phyloP scores from a whole-genome alignment of 768 basidiomycete genomes.

The Lactarius tabidus region DNA sequence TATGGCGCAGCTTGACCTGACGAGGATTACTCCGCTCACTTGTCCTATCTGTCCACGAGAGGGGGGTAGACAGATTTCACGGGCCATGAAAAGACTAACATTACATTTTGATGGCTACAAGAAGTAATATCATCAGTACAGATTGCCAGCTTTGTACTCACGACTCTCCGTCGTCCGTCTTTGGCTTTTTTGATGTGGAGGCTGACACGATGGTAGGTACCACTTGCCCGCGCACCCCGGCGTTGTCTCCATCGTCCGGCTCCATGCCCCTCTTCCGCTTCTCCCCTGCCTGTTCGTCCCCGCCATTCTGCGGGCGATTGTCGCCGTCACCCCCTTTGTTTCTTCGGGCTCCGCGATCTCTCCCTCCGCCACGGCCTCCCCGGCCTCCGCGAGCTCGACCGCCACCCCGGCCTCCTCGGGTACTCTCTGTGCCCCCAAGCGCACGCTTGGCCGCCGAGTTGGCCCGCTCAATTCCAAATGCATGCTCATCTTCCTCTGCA shows the following conservation, averaged over 20 bases:
- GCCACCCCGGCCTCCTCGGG: constrained; percentile 43
- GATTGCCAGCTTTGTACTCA: constrained; percentile 8
- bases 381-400: constrained; percentile 39
- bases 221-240: constrained; percentile 57
- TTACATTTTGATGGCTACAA: constrained; percentile 14
- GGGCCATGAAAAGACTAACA: constrained; percentile 12
- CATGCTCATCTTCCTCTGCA: constrained; percentile 67
- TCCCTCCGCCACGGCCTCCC: constrained; percentile 30
- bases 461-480: constrained; percentile 72
- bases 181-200: constrained; percentile 38
- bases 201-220: constrained; percentile 44
- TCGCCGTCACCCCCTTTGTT: constrained; percentile 25
- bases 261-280: constrained; percentile 76
- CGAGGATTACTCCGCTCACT: too few relatives aligned
- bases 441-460: constrained; percentile 57
- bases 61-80: not conserved
- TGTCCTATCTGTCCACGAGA: too few relatives aligned
- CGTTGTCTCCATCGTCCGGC: constrained; percentile 71
- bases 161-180: constrained; percentile 34
- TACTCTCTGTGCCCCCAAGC: constrained; percentile 28
- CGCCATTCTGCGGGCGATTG: constrained; percentile 26
- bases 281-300: constrained; percentile 52
- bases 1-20: not conserved
- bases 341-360: constrained; percentile 34
- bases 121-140: constrained; percentile 4